Conservation (phyloP, 495 filamentous ascomycete genomes). For the Penicillium manginii region DNA sequence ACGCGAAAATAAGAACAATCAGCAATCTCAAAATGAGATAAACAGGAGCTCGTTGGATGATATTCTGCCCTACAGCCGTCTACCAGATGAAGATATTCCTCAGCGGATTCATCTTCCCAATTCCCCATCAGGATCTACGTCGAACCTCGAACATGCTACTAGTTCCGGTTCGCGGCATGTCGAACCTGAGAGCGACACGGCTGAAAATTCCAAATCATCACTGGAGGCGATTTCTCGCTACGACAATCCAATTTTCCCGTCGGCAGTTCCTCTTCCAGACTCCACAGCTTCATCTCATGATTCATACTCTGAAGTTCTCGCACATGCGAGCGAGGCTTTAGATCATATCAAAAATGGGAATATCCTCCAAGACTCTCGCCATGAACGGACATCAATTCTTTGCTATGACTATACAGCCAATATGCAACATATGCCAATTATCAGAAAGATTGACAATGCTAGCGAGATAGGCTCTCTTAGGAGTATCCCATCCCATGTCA, state of each 20-base stretch:
- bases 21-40: too few species aligned
- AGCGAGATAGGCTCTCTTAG: background rate
- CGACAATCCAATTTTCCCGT: too few species aligned
- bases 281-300: background rate
- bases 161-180: too few species aligned
- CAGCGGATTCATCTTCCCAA: background rate
- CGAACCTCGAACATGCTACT: background rate
- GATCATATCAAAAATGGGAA: conserved; percentile 19
- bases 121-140: background rate
- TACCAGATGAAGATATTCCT: background rate
- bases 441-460: background rate
- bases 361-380: background rate
- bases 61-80: background rate
- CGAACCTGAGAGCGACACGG: too few species aligned
- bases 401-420: conserved; percentile 14
- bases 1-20: too few species aligned
- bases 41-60: background rate
- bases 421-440: background rate
- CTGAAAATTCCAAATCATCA: background rate
- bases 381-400: conserved; percentile 6
- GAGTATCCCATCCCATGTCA: background rate
- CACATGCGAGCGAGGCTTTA: conserved; percentile 12
- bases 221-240: background rate
- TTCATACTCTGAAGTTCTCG: conserved; percentile 8
- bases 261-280: background rate